phyloP scores from a whole-genome alignment of 768 basidiomycete species.

The Tephrocybe sp. region DNA sequence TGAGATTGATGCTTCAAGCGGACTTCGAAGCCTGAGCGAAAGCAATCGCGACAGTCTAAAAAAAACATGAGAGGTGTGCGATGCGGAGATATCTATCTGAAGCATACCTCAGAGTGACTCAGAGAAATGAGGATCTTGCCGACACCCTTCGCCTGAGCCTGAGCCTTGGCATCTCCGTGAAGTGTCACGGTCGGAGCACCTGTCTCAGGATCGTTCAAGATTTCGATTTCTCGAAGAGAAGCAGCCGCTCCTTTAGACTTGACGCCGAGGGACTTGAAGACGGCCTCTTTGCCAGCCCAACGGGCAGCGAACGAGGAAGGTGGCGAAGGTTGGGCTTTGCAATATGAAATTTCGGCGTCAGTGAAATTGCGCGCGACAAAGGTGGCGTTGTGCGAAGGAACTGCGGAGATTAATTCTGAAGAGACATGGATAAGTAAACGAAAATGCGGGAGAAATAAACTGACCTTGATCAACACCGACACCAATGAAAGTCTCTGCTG shows the following conservation, averaged over 20 bases:
- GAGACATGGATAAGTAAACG: constrained; percentile 9
- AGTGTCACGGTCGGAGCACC: constrained; percentile 79
- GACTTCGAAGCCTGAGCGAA: constrained; percentile 73
- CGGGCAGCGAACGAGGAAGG: constrained; percentile 92
- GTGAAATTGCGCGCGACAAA: constrained; percentile 95
- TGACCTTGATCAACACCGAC: constrained; percentile 89
- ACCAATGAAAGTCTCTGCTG: constrained; percentile 52
- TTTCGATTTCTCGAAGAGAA: constrained; percentile 96
- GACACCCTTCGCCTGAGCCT: constrained; percentile 73
- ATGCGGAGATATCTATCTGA: not conserved
- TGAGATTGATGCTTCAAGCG: constrained; percentile 16
- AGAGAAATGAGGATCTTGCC: constrained; percentile 77
- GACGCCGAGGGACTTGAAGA: constrained; percentile 93
- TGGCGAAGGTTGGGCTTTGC: constrained; percentile 80
- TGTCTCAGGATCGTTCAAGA: constrained; percentile 66
- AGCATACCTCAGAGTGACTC: constrained; percentile 85
- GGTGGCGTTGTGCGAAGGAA: constrained; percentile 84
- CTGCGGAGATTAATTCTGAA: constrained; percentile 85
- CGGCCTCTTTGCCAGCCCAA: constrained; percentile 97
- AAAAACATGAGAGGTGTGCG: constrained; percentile 7
- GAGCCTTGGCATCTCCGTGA: constrained; percentile 74
- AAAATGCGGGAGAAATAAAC: constrained; percentile 13
- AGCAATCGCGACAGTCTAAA: constrained; percentile 78
- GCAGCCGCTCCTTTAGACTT: constrained; percentile 90
- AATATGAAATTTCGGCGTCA: constrained; percentile 82